A percentile compares a stretch with the other conserved stretches of the same genome.
phyloP scores from a whole-genome alignment of 352 stramenopile species.

The Phytophthora ohioensis region DNA sequence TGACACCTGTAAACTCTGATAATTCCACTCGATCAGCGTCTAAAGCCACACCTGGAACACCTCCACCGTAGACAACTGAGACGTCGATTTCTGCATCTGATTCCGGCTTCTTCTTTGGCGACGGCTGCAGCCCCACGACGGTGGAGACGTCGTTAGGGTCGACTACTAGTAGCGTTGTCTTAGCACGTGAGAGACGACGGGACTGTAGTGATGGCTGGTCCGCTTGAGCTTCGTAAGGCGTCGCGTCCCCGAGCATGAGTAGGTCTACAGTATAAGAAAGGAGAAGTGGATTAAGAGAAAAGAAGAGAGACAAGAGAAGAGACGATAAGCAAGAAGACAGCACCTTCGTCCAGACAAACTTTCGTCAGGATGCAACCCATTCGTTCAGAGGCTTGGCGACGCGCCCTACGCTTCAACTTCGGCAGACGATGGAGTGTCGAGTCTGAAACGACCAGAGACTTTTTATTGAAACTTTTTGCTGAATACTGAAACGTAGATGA shows the following conservation, averaged over 20 bases:
- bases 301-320: constrained; percentile 22
- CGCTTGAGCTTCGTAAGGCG: constrained; percentile 20
- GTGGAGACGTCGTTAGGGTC: constrained; percentile 34
- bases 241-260: constrained; percentile 34
- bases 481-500: constrained; percentile 10
- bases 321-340: background rate
- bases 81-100: constrained; percentile 6
- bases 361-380: constrained; percentile 71
- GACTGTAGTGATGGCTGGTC: constrained; percentile 9
- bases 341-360: constrained; percentile 56
- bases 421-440: constrained; percentile 11
- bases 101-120: constrained; percentile 5
- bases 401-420: constrained; percentile 22
- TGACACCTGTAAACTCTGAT: constrained; percentile 69
- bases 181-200: constrained; percentile 46
- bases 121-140: constrained; percentile 14
- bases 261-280: constrained; percentile 24
- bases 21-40: constrained; percentile 63
- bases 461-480: background rate
- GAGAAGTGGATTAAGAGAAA: background rate
- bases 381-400: constrained; percentile 2
- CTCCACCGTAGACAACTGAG: constrained; percentile 59
- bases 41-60: constrained; percentile 73
- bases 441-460: constrained; percentile 23
- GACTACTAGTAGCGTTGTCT: constrained; percentile 50